A percentile compares a stretch with the other conserved stretches of the same genome.
These are phyloP conservation scores for Brachypodium distachyon DNA, from an alignment of 202 grass and related monocot genomes.

Conservation along the genomic window DNA sequence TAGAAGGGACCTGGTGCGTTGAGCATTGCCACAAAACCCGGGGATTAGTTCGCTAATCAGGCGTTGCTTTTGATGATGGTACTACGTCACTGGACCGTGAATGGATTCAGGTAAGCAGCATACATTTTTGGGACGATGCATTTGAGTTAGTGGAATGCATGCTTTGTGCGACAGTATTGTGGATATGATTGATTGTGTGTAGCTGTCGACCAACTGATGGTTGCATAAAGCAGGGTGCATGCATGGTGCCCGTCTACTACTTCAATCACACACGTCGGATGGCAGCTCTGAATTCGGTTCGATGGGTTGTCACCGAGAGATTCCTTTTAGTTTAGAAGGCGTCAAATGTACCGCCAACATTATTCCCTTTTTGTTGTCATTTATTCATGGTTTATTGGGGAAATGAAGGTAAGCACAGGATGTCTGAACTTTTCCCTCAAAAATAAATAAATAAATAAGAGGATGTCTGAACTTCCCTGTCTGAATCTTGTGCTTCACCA, in stretches of 20 bases:
- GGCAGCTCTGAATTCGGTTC: neutral
- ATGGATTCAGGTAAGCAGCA: neutral
- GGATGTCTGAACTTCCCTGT: neutral
- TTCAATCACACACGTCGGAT: neutral
- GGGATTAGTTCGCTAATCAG: slow-evolving; percentile 14
- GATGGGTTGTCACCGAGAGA: slow-evolving; percentile 1
- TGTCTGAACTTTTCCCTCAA: no score
- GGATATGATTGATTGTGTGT: neutral
- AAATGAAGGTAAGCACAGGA: no score
- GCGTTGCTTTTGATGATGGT: neutral
- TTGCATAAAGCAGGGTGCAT: neutral
- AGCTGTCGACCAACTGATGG: slow-evolving; percentile 22
- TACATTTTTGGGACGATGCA: neutral
- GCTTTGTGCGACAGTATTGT: neutral
- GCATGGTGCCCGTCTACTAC: slow-evolving; percentile 16
- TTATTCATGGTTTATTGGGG: neutral
- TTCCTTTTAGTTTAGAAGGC: neutral
- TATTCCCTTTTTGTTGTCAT: neutral
- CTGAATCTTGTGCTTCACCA: neutral
- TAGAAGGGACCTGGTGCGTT: neutral
- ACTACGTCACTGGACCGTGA: neutral
- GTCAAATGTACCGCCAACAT: neutral
- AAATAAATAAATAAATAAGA: no score
- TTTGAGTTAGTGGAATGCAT: slow-evolving; percentile 25
- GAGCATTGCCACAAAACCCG: neutral